A percentile compares a stretch with the other conserved stretches of the same genome.
These are phyloP conservation scores for Vitis cinerea DNA, from an alignment of 164 flowering plant genomes.

Conservation along the genomic window DNA sequence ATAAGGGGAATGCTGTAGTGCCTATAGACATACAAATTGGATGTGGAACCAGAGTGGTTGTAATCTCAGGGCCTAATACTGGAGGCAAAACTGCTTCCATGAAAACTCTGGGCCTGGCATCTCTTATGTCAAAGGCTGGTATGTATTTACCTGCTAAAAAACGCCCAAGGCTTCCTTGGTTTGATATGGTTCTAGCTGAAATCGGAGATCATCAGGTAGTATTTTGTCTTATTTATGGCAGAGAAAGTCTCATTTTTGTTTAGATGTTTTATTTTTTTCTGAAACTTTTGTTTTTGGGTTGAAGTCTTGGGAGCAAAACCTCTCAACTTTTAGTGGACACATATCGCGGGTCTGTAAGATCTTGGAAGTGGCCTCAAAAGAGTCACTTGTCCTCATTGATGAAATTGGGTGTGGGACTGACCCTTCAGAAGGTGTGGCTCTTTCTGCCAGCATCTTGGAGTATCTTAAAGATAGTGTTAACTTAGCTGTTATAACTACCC, in stretches of 20 bases:
- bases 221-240: constrained; percentile 27
- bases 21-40: constrained; percentile 79
- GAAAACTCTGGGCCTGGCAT: constrained; percentile 88
- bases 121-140: constrained; percentile 94
- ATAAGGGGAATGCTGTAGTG: constrained; percentile 29
- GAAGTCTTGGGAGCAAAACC: constrained; percentile 92
- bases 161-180: constrained; percentile 83
- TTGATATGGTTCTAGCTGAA: constrained; percentile 86
- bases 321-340: constrained; percentile 96
- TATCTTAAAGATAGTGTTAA: constrained; percentile 64
- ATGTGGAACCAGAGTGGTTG: constrained; percentile 60
- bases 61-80: constrained; percentile 94
- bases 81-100: constrained; percentile 98
- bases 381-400: constrained; percentile 88
- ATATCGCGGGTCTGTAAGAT: constrained; percentile 71
- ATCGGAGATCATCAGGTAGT: constrained; percentile 96
- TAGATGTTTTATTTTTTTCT: constrained; percentile 26
- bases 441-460: constrained; percentile 80
- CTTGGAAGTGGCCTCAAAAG: constrained; percentile 64
- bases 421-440: constrained; percentile 97
- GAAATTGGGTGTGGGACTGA: constrained; percentile 97
- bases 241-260: constrained; percentile 19
- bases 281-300: constrained; percentile 40
- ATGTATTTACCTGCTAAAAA: constrained; percentile 75
- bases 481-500: constrained; percentile 87